Evolutionary conservation across 352 stramenopile species (phyloP).

Genomic region (Poterioochromonas sp.): DNA sequence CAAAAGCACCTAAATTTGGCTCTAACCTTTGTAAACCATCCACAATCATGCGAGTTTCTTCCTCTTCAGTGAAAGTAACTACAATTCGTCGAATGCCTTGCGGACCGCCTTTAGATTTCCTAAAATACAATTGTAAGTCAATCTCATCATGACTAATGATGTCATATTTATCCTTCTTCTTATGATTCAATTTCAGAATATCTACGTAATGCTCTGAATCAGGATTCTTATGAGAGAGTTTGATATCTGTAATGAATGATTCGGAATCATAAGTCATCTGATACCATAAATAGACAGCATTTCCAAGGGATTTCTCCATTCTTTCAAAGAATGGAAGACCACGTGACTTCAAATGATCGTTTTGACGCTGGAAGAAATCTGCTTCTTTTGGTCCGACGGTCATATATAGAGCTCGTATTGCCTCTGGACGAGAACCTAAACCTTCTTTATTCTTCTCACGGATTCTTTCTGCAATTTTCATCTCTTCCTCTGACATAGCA

Average conservation of each 20-base stretch:
- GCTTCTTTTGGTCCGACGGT: neutral
- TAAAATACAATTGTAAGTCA: neutral
- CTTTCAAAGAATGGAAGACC: conserved; percentile 2
- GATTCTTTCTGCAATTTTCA: neutral
- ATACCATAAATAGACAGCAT: neutral
- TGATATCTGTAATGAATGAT: conserved; percentile 24
- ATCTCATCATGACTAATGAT: neutral
- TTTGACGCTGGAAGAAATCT: neutral
- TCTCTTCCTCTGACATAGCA: neutral
- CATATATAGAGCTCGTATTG: neutral
- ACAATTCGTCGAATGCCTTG: neutral
- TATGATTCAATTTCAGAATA: too few relatives aligned
- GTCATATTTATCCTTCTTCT: neutral
- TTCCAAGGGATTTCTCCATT: neutral
- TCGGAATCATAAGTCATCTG: neutral
- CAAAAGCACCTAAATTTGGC: neutral
- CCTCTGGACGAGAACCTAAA: neutral
- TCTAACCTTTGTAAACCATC: neutral
- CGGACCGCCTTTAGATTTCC: neutral
- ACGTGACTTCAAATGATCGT: conserved; percentile 4
- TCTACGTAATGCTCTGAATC: neutral
- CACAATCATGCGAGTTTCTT: neutral
- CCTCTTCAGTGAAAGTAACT: neutral
- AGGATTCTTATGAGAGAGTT: neutral
- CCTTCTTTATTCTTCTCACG: conserved; percentile 1